Conservation (phyloP, 116 monocot genomes). For the Posidonia oceanica region DNA sequence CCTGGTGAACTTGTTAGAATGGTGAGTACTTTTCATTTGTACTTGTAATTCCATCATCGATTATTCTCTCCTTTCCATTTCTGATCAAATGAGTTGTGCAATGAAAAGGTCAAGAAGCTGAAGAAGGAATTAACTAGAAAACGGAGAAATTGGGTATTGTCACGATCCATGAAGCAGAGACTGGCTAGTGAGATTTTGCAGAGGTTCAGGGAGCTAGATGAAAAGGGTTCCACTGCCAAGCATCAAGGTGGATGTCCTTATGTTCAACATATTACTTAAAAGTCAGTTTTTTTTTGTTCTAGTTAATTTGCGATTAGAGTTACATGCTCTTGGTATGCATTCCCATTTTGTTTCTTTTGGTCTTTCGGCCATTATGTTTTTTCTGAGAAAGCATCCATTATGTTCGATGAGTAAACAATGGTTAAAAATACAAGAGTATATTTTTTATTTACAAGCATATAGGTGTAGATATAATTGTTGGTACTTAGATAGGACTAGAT, state of each 20-base stretch:
- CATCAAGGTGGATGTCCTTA: slow-evolving; percentile 33
- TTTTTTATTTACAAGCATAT: too few species aligned
- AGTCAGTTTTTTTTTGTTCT: too few species aligned
- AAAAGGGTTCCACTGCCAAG: slow-evolving; percentile 19
- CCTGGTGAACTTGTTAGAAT: slow-evolving; percentile 54
- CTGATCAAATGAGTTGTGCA: slow-evolving; percentile 2
- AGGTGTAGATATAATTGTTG: too few species aligned
- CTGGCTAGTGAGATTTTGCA: slow-evolving; percentile 51
- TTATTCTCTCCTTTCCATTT: not conserved
- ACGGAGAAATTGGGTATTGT: slow-evolving; percentile 32
- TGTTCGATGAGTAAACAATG: too few species aligned
- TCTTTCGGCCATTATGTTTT: too few species aligned
- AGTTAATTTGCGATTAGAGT: too few species aligned
- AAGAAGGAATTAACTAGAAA: slow-evolving; percentile 23
- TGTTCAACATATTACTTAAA: too few species aligned
- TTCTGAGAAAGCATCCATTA: too few species aligned
- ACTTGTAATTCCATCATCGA: not conserved
- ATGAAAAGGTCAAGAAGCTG: slow-evolving; percentile 46
- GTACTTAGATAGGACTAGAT: too few species aligned
- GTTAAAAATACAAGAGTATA: too few species aligned
- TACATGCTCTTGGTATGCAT: too few species aligned
- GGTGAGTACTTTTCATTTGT: slow-evolving; percentile 15
- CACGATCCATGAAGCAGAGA: slow-evolving; percentile 37
- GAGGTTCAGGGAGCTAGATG: slow-evolving; percentile 31
- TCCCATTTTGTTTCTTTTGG: too few species aligned